phyloP scores from a whole-genome alignment of 1,284 basidiomycete species.

The Meira nashicola region DNA sequence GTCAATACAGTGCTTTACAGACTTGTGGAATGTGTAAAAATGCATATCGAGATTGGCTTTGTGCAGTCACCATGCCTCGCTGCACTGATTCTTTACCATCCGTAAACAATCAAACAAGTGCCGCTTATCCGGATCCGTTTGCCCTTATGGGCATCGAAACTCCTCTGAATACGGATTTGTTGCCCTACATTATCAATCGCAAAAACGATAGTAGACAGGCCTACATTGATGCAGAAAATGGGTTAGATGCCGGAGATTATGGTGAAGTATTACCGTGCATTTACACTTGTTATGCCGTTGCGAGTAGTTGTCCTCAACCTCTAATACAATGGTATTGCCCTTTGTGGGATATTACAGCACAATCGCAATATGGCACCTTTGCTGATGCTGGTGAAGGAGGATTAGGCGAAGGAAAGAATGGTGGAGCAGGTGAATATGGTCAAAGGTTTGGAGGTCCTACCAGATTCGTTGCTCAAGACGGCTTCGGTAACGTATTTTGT shows the following conservation, averaged over 20 bases:
- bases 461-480: constrained; percentile 46
- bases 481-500: constrained; percentile 48
- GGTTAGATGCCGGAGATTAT: constrained; percentile 32
- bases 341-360: constrained; percentile 46
- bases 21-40: constrained; percentile 53
- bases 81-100: constrained; percentile 46
- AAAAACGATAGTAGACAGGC: constrained; percentile 30
- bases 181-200: constrained; percentile 50
- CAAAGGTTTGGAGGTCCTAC: constrained; percentile 43
- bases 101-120: constrained; percentile 24
- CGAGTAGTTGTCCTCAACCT: constrained; percentile 39
- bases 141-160: constrained; percentile 36
- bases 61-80: constrained; percentile 54
- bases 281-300: constrained; percentile 47
- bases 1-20: constrained; percentile 53
- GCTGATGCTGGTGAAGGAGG: constrained; percentile 40
- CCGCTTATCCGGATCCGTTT: constrained; percentile 33
- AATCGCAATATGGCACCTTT: constrained; percentile 50
- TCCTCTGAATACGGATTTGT: constrained; percentile 31
- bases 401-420: constrained; percentile 39
- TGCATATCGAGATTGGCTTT: constrained; percentile 54
- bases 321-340: constrained; percentile 46
- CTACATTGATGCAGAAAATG: constrained; percentile 34
- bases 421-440: constrained; percentile 38
- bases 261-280: constrained; percentile 51